Evolutionary conservation across 495 filamentous ascomycete genomes (phyloP).

Genomic region (Aspergillus affinis): DNA sequence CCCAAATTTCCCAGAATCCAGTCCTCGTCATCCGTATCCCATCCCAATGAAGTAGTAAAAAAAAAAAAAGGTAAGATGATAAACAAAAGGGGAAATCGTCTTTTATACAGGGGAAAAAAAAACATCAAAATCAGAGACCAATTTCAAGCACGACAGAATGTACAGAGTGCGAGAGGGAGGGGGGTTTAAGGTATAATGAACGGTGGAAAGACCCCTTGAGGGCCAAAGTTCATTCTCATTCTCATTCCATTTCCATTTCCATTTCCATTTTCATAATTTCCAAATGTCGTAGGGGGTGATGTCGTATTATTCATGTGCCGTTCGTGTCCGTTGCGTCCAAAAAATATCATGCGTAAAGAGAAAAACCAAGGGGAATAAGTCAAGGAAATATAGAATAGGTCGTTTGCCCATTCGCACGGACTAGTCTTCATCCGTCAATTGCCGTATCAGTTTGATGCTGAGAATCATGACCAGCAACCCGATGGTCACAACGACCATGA

Average conservation of each 20-base stretch:
- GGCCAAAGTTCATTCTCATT: conserved; percentile 2
- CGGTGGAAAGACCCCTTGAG: background rate
- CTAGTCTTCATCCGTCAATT: conserved; percentile 51
- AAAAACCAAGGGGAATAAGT: conserved; percentile 9
- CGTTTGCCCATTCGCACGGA: background rate
- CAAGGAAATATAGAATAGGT: conserved; percentile 14
- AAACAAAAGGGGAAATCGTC: conserved; percentile 4
- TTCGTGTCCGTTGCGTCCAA: conserved; percentile 30
- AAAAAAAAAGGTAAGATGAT: conserved; percentile 3
- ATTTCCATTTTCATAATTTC: conserved; percentile 4
- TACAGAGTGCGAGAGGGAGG: conserved; percentile 7
- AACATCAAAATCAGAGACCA: conserved; percentile 4
- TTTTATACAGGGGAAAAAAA: conserved; percentile 14
- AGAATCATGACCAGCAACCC: conserved; percentile 94
- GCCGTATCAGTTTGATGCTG: conserved; percentile 71
- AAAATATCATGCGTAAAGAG: conserved; percentile 15
- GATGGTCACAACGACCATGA: conserved; percentile 91
- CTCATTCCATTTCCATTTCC: background rate
- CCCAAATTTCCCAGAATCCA: conserved; percentile 6
- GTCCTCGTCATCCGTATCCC: background rate
- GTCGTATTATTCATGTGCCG: conserved; percentile 35
- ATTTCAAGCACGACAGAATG: conserved; percentile 8
- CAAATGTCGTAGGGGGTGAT: background rate
- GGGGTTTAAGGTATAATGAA: conserved; percentile 1
- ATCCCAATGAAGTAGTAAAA: conserved; percentile 3